Evolutionary conservation across 176 grass and related monocot genomes (phyloP).

Genomic region (Poa annua): DNA sequence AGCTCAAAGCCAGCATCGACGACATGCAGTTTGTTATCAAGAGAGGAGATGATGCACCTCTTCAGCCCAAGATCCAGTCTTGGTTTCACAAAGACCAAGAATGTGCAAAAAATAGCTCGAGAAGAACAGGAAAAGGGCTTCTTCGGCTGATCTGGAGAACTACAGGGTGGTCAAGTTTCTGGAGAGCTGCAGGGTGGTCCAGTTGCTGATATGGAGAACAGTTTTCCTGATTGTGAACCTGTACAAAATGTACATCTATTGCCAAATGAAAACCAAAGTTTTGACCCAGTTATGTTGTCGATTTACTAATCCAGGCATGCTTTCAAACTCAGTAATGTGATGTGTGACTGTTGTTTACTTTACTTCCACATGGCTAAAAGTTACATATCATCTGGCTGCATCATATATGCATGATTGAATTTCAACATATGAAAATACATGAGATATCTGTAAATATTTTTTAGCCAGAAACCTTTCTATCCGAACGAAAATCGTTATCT

Average conservation of each 20-base stretch:
- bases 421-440: conserved; percentile 4
- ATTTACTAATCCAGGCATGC: conserved; percentile 14
- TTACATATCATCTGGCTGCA: background rate
- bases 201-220: background rate
- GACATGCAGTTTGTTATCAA: conserved; percentile 44
- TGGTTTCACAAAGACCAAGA: conserved; percentile 46
- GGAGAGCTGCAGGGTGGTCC: conserved; percentile 34
- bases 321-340: background rate
- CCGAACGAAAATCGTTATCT: background rate
- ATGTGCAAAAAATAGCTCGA: conserved; percentile 49
- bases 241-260: conserved; percentile 38
- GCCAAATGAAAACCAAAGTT: conserved; percentile 39
- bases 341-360: conserved; percentile 15
- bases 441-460: conserved; percentile 22
- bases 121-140: conserved; percentile 3
- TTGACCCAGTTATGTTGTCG: conserved; percentile 23
- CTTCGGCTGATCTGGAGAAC: conserved; percentile 25
- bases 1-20: conserved; percentile 45
- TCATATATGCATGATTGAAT: background rate
- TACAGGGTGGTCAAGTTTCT: conserved; percentile 36
- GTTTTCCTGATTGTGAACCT: conserved; percentile 4
- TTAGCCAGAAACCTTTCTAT: background rate
- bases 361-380: background rate
- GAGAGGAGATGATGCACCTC: conserved; percentile 35
- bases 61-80: conserved; percentile 51